Evolutionary conservation across 2,329 filamentous ascomycete genomes (phyloP).

Genomic region (Ceratocystis eucalypticola): DNA sequence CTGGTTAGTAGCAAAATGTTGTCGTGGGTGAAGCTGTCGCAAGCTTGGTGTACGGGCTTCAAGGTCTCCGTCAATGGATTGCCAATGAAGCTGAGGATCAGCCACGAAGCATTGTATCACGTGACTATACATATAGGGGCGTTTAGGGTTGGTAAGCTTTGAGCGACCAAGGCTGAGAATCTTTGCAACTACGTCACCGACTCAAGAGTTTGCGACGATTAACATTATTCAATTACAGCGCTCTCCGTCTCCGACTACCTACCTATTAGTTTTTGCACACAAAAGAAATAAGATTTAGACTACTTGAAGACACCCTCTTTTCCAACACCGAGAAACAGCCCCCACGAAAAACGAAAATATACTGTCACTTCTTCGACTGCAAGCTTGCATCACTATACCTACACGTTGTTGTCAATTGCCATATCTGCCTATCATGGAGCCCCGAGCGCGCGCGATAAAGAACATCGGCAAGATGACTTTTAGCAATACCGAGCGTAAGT

Average conservation of each 20-base stretch:
- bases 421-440: conserved; percentile 46
- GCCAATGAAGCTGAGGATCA: neutral
- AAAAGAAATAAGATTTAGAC: neutral
- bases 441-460: conserved; percentile 60
- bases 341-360: neutral
- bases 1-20: neutral
- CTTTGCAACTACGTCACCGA: conserved; percentile 9
- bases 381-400: neutral
- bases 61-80: neutral
- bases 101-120: neutral
- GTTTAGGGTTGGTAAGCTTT: neutral
- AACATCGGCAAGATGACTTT: conserved; percentile 80
- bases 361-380: neutral
- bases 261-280: neutral
- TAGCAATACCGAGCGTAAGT: conserved; percentile 53
- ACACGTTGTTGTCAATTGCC: neutral
- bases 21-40: neutral
- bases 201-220: neutral
- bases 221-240: neutral
- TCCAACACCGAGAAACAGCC: neutral
- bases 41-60: neutral
- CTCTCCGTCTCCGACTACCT: neutral
- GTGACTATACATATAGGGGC: neutral
- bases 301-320: neutral
- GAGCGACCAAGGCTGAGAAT: conserved; percentile 3